Evolutionary conservation across 2,329 filamentous ascomycete species (phyloP), one percentile per base, ranked within the genome.

Genomic region (Endothia cerciana): DNA sequence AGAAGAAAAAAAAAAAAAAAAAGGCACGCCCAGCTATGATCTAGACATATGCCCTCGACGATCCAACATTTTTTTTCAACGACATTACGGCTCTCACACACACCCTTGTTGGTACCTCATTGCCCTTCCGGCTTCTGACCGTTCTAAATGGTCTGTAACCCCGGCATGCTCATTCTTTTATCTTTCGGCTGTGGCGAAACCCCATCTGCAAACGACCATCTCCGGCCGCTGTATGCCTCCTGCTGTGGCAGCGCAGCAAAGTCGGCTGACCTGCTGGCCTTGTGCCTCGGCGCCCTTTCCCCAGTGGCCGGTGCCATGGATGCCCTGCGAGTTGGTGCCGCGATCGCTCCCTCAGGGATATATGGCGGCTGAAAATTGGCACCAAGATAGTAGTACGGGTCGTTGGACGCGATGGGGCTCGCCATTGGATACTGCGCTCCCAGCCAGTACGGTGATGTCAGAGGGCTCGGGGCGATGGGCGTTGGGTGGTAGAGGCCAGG

Each of bases 141-240:
- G 28, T 43, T 63, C 76, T 75, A 77, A 2, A 72, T 56, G 7
- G 70, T 71, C 41, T 71, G 72, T 30, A 74, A 28, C 22, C 71
- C 67, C n/a, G 76, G 75, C 69, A 78, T 65, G 55, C 77, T 77
- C 73, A 74, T 74, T 28, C 75, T 72, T 63, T 74, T 75, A 5
- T 73, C 68, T 22, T 62, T 68, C 1, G 64, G 65, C 36, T 51
- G 65, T 6, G 60, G 56, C 19, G 66, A 64, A 36, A 49, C 45
- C 8, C 65, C 59, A 7, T 68, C 38, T 19, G 65, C 60, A 13
- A 72, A 36, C 17, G 70, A 70, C 53, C 64, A 66, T 38, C 66
- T 66, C 6, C 66, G 66, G 8, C 58, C 59, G 0, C 1, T 49
- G 59, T 36, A 63, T 5, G 28, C 22, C 60, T 60, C n/a, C 59